These are phyloP conservation scores for Stagonosporopsis cucurbitacearum DNA, from an alignment of 2,329 filamentous ascomycete genomes.

Conservation along the genomic window DNA sequence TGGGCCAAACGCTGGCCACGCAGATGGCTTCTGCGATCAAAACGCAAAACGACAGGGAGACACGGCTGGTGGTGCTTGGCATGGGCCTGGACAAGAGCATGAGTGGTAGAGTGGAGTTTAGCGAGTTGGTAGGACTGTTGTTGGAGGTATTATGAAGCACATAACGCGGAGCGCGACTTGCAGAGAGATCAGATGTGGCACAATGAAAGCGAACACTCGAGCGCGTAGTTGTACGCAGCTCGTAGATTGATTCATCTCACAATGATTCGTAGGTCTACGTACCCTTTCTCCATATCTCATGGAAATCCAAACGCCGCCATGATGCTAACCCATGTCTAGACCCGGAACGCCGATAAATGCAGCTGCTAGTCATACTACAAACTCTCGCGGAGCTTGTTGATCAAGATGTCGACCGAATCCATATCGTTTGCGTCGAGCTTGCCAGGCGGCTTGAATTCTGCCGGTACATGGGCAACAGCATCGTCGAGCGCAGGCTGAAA, in stretches of 20 bases:
- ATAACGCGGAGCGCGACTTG: neutral
- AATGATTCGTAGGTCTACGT: constrained; percentile 9
- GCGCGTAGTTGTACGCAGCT: neutral
- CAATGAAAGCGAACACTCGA: neutral
- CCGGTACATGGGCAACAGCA: constrained; percentile 70
- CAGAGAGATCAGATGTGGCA: neutral
- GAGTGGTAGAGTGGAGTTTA: constrained; percentile 56
- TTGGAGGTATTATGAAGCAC: constrained; percentile 43
- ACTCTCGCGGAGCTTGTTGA: constrained; percentile 62
- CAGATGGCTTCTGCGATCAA: constrained; percentile 85
- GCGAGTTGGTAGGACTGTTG: constrained; percentile 52
- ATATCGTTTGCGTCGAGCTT: constrained; percentile 85
- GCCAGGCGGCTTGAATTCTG: constrained; percentile 62
- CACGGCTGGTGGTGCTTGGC: constrained; percentile 64
- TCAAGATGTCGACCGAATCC: constrained; percentile 80
- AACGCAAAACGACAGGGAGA: constrained; percentile 70
- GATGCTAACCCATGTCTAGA: constrained; percentile 32
- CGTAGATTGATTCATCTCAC: neutral
- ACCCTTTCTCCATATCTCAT: constrained; percentile 1
- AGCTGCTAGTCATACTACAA: constrained; percentile 18
- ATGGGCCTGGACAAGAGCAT: constrained; percentile 61
- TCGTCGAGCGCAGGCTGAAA: constrained; percentile 77
- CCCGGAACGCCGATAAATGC: constrained; percentile 36
- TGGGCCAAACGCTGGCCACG: constrained; percentile 87
- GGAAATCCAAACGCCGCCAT: constrained; percentile 11